Conservation (phyloP, 768 basidiomycete genomes). For the Leucosporidium yakuticum region DNA sequence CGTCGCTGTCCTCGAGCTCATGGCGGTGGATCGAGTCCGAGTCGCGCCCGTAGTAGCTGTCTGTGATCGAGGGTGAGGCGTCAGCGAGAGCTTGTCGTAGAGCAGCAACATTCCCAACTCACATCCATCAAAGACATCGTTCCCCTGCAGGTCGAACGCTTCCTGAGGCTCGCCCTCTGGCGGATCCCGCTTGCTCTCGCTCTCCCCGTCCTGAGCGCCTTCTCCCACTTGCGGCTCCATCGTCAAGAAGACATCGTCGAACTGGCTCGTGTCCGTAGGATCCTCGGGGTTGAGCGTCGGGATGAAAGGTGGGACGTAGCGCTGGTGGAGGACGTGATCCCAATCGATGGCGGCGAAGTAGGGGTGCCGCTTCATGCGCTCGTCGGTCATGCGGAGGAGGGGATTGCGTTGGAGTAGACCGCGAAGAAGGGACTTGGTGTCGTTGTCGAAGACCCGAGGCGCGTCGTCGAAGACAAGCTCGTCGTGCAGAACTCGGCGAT, state of each 20-base stretch:
- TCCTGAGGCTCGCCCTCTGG: constrained; percentile 37
- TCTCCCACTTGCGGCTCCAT: constrained; percentile 84
- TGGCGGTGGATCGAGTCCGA: constrained; percentile 60
- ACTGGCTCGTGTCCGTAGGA: constrained; percentile 94
- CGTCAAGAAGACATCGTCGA: constrained; percentile 92
- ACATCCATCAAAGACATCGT: constrained; percentile 88
- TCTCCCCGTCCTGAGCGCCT: constrained; percentile 55
- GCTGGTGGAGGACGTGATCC: constrained; percentile 70
- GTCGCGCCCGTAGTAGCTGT: constrained; percentile 54
- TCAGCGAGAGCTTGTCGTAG: too few relatives aligned
- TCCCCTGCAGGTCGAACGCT: constrained; percentile 48
- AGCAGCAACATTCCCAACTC: constrained; percentile 63
- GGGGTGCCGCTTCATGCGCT: constrained; percentile 84
- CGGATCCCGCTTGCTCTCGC: constrained; percentile 29
- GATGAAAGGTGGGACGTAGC: constrained; percentile 72
- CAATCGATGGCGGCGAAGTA: constrained; percentile 88
- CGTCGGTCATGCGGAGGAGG: constrained; percentile 80
- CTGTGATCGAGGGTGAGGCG: constrained; percentile 44
- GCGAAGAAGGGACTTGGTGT: constrained; percentile 90
- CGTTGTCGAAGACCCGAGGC: constrained; percentile 71
- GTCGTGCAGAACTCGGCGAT: constrained; percentile 82
- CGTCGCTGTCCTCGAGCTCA: constrained; percentile 22
- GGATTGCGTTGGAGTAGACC: constrained; percentile 92
- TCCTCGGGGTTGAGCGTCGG: constrained; percentile 81
- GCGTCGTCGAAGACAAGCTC: constrained; percentile 86